Conservation (phyloP, 208 protist genomes). For the Crithidia acanthocephali region DNA sequence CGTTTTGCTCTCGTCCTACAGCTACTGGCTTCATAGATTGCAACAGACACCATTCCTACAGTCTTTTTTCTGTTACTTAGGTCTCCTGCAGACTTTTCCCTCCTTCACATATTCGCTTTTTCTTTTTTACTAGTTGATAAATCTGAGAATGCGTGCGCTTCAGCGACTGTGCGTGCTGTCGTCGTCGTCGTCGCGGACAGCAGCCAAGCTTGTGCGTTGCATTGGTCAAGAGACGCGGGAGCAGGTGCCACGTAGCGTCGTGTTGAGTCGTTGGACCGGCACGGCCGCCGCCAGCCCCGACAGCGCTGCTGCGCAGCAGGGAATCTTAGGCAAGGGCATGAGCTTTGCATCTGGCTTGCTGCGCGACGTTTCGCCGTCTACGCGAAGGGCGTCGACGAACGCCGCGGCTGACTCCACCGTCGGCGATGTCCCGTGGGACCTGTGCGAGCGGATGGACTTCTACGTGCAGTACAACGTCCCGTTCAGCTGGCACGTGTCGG, state of each 20-base stretch:
- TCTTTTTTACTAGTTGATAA: background rate
- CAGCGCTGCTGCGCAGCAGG: background rate
- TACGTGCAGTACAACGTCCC: slow-evolving; percentile 84
- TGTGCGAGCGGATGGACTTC: slow-evolving; percentile 84
- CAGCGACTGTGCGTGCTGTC: slow-evolving; percentile 16
- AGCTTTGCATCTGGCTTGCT: slow-evolving; percentile 60
- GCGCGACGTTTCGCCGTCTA: slow-evolving; percentile 26
- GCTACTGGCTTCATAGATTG: background rate
- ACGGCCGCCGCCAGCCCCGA: slow-evolving; percentile 9
- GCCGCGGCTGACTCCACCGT: slow-evolving; percentile 35
- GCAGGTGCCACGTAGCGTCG: slow-evolving; percentile 40
- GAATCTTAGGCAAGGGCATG: slow-evolving; percentile 68
- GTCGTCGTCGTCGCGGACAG: background rate
- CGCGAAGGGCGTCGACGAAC: slow-evolving; percentile 26
- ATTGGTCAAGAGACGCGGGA: slow-evolving; percentile 3
- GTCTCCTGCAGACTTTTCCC: background rate
- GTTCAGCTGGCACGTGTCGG: slow-evolving; percentile 62
- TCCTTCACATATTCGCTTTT: too few species aligned
- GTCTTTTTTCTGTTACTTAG: background rate
- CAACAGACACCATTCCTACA: background rate
- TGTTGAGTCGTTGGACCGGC: slow-evolving; percentile 62
- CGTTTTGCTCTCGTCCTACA: background rate
- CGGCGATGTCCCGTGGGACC: slow-evolving; percentile 69
- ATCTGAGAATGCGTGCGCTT: background rate
- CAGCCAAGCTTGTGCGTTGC: slow-evolving; percentile 9